phyloP scores from a whole-genome alignment of 441 rosid species.

The Adansonia grandidieri region DNA sequence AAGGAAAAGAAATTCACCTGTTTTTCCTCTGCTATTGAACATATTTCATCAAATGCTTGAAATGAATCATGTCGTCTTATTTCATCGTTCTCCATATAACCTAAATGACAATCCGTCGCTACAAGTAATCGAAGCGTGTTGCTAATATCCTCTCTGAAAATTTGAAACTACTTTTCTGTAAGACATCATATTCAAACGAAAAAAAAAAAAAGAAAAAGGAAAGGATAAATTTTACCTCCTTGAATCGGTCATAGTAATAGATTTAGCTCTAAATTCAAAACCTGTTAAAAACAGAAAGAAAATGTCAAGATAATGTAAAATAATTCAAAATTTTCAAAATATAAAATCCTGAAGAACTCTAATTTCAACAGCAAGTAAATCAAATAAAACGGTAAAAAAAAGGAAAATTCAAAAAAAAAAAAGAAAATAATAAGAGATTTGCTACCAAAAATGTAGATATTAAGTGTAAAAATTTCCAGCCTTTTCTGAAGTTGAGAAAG shows the following conservation, averaged over 20 bases:
- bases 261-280: constrained; percentile 10
- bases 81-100: constrained; percentile 99
- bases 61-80: constrained; percentile 91
- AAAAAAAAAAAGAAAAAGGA: background rate
- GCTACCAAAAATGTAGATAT: background rate
- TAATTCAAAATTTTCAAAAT: background rate
- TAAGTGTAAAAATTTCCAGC: background rate
- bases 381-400: background rate
- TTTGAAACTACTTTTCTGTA: background rate
- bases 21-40: constrained; percentile 85
- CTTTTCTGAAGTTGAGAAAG: background rate
- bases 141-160: constrained; percentile 61
- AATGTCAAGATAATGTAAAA: background rate
- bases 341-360: background rate
- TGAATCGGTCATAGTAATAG: constrained; percentile 16
- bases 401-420: too few relatives aligned
- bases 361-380: background rate
- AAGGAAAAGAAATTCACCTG: constrained; percentile 39
- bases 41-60: constrained; percentile 91
- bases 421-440: background rate
- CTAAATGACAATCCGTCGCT: constrained; percentile 94
- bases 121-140: constrained; percentile 79
- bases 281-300: background rate
- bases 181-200: background rate
- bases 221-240: background rate